Conservation (phyloP, 257 asterid genomes). For the Ballota nigra region DNA sequence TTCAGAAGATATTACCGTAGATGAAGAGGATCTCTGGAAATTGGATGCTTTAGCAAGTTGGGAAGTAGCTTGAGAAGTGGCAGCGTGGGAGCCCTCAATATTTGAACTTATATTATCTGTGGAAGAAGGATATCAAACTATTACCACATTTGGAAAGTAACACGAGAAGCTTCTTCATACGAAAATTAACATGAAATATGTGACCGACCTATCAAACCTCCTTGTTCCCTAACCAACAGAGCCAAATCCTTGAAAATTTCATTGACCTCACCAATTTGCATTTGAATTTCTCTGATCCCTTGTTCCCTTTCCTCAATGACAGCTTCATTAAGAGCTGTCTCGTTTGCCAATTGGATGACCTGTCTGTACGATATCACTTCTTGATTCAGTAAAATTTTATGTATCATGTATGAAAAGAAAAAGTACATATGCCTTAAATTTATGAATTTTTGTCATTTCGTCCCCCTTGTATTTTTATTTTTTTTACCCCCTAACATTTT, state of each 20-base stretch:
- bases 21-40: conserved; percentile 49
- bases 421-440: too few relatives aligned
- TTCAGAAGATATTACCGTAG: conserved; percentile 35
- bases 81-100: conserved; percentile 42
- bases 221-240: conserved; percentile 50
- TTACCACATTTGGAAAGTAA: not conserved
- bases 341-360: conserved; percentile 38
- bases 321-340: conserved; percentile 48
- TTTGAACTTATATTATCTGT: conserved; percentile 51
- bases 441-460: too few relatives aligned
- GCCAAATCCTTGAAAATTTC: conserved; percentile 62
- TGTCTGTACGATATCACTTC: conserved; percentile 33
- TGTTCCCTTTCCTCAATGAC: conserved; percentile 58
- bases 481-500: too few relatives aligned
- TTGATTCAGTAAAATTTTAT: conserved; percentile 15
- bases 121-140: conserved; percentile 18
- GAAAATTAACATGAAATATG: not conserved
- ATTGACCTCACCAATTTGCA: conserved; percentile 52
- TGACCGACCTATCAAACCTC: conserved; percentile 49
- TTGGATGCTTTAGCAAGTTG: conserved; percentile 52
- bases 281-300: conserved; percentile 55
- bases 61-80: conserved; percentile 45
- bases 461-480: too few relatives aligned
- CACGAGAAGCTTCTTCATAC: not conserved
- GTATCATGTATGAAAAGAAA: too few relatives aligned